A percentile compares a stretch with the other conserved stretches of the same genome.
These are phyloP conservation scores for Cyberlindnera euphorbiae DNA, from an alignment of 805 yeast species.

Conservation along the genomic window DNA sequence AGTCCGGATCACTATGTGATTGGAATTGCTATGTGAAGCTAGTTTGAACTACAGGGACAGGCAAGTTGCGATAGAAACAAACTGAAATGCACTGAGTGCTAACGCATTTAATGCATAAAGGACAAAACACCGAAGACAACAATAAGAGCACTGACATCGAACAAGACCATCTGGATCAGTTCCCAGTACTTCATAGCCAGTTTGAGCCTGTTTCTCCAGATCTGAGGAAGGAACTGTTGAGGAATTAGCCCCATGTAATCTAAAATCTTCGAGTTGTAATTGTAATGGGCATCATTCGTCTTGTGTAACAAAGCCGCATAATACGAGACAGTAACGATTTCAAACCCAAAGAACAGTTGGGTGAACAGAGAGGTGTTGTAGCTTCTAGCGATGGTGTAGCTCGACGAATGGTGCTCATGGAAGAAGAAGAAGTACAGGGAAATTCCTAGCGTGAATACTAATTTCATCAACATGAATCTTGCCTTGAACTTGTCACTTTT, in stretches of 20 bases:
- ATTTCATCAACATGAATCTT: constrained; percentile 15
- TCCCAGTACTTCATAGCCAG: constrained; percentile 24
- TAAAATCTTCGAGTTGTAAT: constrained; percentile 21
- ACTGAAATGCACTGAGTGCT: no score
- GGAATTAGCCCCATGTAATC: constrained; percentile 21
- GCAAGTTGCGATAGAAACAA: no score
- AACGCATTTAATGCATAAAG: constrained; percentile 11
- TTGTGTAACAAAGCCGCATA: constrained; percentile 15
- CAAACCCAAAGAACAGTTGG: constrained; percentile 17
- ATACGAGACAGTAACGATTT: constrained; percentile 16
- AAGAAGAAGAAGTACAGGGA: constrained; percentile 11
- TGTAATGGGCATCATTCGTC: constrained; percentile 20
- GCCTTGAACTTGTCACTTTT: constrained; percentile 23
- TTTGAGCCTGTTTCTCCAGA: constrained; percentile 20
- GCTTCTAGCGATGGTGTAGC: constrained; percentile 9
- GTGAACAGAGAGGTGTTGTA: constrained; percentile 13
- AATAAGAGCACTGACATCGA: constrained; percentile 21
- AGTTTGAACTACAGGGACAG: no score
- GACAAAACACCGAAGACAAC: constrained; percentile 21
- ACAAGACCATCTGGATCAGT: constrained; percentile 18
- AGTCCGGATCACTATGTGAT: no score
- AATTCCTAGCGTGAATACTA: constrained; percentile 4
- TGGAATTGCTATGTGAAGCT: no score
- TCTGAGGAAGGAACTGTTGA: constrained; percentile 13
- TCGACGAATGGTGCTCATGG: constrained; percentile 11